Evolutionary conservation across 164 flowering plant species (phyloP).

Genomic region (Houttuynia cordata): DNA sequence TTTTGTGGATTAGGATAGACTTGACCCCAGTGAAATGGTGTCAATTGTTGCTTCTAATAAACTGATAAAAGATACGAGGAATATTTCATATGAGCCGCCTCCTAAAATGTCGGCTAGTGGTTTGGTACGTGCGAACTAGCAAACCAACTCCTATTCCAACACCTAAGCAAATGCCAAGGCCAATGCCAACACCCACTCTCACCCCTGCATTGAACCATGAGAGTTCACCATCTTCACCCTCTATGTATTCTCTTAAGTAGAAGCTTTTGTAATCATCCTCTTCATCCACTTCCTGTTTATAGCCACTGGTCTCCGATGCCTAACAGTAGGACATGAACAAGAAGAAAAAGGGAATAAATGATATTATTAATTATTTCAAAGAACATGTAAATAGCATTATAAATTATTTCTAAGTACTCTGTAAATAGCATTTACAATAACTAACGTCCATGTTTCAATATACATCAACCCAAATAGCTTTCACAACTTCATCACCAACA

Average conservation of each 20-base stretch:
- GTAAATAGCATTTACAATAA: no score
- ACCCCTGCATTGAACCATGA: constrained; percentile 91
- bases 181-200: constrained; percentile 81
- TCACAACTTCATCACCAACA: no score
- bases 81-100: constrained; percentile 33
- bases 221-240: constrained; percentile 71
- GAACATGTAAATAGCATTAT: no score
- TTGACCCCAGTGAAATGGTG: neutral
- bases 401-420: no score
- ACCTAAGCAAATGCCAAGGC: constrained; percentile 79
- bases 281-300: constrained; percentile 39
- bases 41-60: neutral
- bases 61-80: neutral
- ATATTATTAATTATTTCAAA: no score
- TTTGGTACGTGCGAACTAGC: constrained; percentile 67
- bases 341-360: no score
- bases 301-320: constrained; percentile 30
- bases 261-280: constrained; percentile 41
- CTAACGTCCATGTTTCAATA: no score
- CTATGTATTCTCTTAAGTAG: constrained; percentile 48
- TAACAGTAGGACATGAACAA: constrained; percentile 9
- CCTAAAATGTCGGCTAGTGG: constrained; percentile 56
- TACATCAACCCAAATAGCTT: no score
- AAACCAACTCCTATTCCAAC: constrained; percentile 78
- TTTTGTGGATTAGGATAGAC: neutral